These are phyloP conservation scores for Euphorbia tirucalli DNA, from an alignment of 345 rosid genomes.

Conservation along the genomic window DNA sequence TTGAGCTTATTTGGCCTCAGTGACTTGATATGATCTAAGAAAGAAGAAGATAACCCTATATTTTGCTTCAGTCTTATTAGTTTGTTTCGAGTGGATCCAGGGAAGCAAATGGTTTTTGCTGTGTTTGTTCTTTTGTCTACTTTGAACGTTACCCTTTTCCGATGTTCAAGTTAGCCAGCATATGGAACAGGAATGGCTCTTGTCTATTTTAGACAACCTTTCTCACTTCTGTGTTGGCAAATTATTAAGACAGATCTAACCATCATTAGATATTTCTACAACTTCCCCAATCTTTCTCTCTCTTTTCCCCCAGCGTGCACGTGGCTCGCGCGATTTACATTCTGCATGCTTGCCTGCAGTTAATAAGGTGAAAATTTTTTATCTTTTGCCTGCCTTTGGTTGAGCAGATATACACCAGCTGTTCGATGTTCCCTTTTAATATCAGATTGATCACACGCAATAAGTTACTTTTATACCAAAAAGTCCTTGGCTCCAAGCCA, in stretches of 20 bases:
- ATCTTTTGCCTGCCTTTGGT: no score
- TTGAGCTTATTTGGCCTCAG: background rate
- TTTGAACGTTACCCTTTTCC: background rate
- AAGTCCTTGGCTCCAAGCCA: background rate
- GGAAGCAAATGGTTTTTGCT: background rate
- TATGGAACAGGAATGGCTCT: background rate
- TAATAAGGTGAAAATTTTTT: background rate
- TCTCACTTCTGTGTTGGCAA: background rate
- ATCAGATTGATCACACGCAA: background rate
- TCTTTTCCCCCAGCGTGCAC: background rate
- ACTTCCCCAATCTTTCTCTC: background rate
- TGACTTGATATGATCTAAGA: background rate
- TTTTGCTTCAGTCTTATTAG: background rate
- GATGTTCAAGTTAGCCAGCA: no score
- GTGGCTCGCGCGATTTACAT: background rate
- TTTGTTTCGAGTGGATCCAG: slow-evolving; percentile 5
- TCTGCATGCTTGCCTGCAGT: background rate
- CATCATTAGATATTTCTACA: background rate
- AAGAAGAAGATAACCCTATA: slow-evolving; percentile 2
- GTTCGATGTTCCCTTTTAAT: background rate
- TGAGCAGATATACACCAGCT: no score
- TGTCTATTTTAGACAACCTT: background rate
- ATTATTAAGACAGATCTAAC: background rate
- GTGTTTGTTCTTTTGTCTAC: background rate
- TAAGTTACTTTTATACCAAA: background rate